Conservation (phyloP, 1,139 yeast genomes). For the Hansenula lynferdii region DNA sequence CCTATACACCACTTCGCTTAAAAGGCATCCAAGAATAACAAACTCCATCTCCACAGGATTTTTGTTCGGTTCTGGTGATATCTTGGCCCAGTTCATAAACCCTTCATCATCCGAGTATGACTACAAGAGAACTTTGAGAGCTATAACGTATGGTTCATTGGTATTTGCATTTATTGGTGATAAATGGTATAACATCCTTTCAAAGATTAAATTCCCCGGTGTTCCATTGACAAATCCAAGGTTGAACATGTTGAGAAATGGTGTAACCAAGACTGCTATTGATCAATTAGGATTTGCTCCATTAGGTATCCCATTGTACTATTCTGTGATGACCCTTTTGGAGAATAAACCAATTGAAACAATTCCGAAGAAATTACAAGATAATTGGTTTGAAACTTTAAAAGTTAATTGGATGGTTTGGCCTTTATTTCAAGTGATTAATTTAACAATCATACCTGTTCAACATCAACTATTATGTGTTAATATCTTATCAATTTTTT, state of each 20-base stretch:
- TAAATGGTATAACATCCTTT: slow-evolving; percentile 61
- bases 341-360: slow-evolving; percentile 36
- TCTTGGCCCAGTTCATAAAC: slow-evolving; percentile 61
- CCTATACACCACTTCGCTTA: slow-evolving; percentile 34
- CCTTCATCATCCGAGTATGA: slow-evolving; percentile 42
- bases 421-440: slow-evolving; percentile 76
- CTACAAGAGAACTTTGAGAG: slow-evolving; percentile 51
- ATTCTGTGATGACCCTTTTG: slow-evolving; percentile 58
- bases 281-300: slow-evolving; percentile 85
- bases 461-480: slow-evolving; percentile 64
- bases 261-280: slow-evolving; percentile 47
- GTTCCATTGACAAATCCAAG: slow-evolving; percentile 23
- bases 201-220: slow-evolving; percentile 37
- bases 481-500: slow-evolving; percentile 67
- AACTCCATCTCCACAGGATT: slow-evolving; percentile 54
- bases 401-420: slow-evolving; percentile 77
- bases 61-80: slow-evolving; percentile 73
- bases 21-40: slow-evolving; percentile 46
- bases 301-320: slow-evolving; percentile 64
- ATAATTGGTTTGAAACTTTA: slow-evolving; percentile 58
- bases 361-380: slow-evolving; percentile 27
- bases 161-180: slow-evolving; percentile 76
- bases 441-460: slow-evolving; percentile 69
- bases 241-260: slow-evolving; percentile 25
- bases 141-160: slow-evolving; percentile 68